Percentiles rank a stretch among this genome's conserved stretches.
These are phyloP conservation scores for Pinus albicaulis DNA, from an alignment of 75 land plant genomes.

Conservation along the genomic window DNA sequence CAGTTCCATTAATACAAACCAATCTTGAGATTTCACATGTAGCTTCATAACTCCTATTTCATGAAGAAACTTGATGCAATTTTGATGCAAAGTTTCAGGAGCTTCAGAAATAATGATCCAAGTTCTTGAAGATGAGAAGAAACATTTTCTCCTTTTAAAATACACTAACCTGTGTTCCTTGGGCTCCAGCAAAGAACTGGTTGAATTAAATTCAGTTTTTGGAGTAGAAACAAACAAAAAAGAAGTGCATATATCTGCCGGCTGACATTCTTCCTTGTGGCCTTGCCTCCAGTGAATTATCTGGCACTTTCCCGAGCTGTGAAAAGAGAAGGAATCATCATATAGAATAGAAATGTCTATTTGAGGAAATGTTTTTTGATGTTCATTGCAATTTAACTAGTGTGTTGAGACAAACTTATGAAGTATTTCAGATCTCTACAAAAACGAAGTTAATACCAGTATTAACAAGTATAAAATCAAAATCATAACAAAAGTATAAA, in stretches of 20 bases:
- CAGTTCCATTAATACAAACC: not conserved
- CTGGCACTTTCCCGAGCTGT: slow-evolving; percentile 78
- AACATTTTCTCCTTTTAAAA: not conserved
- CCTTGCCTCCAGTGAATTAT: slow-evolving; percentile 76
- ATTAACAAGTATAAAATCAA: not conserved
- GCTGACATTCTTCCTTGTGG: slow-evolving; percentile 68
- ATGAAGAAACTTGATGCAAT: not conserved
- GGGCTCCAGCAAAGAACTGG: not conserved
- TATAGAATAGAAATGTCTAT: not conserved
- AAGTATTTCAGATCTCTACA: not conserved
- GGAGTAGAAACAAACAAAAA: not conserved
- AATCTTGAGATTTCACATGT: not conserved
- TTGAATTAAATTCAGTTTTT: not conserved
- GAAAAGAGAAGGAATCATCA: slow-evolving; percentile 1
- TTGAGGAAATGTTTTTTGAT: not conserved
- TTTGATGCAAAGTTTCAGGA: not conserved
- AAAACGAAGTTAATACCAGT: not conserved
- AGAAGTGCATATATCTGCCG: slow-evolving; percentile 5
- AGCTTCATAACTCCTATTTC: not conserved
- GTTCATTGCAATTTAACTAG: not conserved
- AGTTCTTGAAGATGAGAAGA: not conserved
- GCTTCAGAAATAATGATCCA: not conserved
- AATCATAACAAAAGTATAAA: not conserved
- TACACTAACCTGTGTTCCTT: not conserved
- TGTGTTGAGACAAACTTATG: not conserved